These are phyloP conservation scores for Aureobasidium namibiae DNA, from an alignment of 2,329 filamentous ascomycete species.

Conservation along the genomic window DNA sequence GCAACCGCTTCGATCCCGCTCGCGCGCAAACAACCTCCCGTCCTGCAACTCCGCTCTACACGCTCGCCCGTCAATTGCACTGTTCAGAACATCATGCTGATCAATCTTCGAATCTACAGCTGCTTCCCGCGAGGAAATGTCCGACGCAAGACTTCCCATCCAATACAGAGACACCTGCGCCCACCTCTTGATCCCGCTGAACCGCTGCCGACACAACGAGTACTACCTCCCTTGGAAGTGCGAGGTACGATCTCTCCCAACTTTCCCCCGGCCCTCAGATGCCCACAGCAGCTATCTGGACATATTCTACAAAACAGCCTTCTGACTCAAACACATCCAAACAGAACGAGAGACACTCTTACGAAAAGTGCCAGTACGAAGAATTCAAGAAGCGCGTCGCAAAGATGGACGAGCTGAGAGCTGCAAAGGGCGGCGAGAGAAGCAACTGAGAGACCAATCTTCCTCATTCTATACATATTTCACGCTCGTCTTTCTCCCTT, in stretches of 20 bases:
- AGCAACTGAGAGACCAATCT: conserved; percentile 56
- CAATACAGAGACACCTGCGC: conserved; percentile 95
- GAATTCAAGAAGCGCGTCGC: conserved; percentile 98
- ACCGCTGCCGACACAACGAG: conserved; percentile 83
- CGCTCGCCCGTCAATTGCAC: background rate
- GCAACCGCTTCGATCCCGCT: background rate
- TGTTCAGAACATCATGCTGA: conserved; percentile 11
- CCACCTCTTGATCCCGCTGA: conserved; percentile 87
- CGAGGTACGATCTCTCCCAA: conserved; percentile 50
- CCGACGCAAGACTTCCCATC: conserved; percentile 76
- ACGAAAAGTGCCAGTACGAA: conserved; percentile 98
- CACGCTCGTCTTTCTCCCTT: background rate
- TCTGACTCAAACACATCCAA: background rate
- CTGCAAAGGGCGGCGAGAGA: conserved; percentile 71
- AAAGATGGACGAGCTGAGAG: conserved; percentile 96
- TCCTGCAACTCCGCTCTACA: background rate
- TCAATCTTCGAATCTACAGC: conserved; percentile 36
- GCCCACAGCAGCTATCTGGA: background rate
- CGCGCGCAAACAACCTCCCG: background rate
- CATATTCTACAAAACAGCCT: background rate
- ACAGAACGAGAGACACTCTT: conserved; percentile 90
- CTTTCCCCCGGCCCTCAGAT: background rate
- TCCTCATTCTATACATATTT: background rate
- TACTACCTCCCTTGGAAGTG: conserved; percentile 99
- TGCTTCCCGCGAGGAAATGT: conserved; percentile 87